Evolutionary conservation across 169 alveolate genomes (phyloP).

Genomic region (Cryptosporidium parvum): DNA sequence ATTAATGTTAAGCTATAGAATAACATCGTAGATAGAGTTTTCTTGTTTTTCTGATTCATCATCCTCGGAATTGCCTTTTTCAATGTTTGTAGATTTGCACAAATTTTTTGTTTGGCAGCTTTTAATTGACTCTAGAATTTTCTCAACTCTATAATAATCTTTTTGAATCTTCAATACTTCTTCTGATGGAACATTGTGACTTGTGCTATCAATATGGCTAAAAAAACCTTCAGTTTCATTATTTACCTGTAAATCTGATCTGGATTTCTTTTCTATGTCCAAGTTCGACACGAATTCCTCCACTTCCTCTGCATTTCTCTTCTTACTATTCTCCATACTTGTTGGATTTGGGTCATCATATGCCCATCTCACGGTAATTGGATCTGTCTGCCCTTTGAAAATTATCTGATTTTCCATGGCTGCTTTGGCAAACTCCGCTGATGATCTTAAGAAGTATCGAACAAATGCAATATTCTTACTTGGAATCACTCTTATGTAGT

Average conservation of each 20-base stretch:
- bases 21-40: conserved; percentile 25
- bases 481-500: conserved; percentile 92
- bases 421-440: conserved; percentile 99
- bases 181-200: conserved; percentile 7
- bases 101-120: not conserved
- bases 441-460: conserved; percentile 93
- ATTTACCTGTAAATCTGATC: not conserved
- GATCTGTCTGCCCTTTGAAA: conserved; percentile 90
- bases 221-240: conserved; percentile 36
- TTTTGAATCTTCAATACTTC: conserved; percentile 3
- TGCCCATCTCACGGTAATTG: conserved; percentile 96
- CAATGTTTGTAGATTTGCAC: not conserved
- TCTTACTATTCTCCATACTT: conserved; percentile 38
- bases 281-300: conserved; percentile 4
- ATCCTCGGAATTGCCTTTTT: not conserved
- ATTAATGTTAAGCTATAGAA: not conserved
- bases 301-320: conserved; percentile 29
- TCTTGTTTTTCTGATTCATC: not conserved
- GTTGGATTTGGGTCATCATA: conserved; percentile 86
- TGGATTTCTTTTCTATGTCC: conserved; percentile 17
- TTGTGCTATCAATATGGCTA: not conserved
- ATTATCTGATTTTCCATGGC: conserved; percentile 97
- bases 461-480: conserved; percentile 94
- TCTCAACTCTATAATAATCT: conserved; percentile 32
- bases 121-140: conserved; percentile 31